A percentile compares a stretch with the other conserved stretches of the same genome.
Conservation (phyloP, 768 basidiomycete genomes). For the Chalciporus sphaerocephalus region DNA sequence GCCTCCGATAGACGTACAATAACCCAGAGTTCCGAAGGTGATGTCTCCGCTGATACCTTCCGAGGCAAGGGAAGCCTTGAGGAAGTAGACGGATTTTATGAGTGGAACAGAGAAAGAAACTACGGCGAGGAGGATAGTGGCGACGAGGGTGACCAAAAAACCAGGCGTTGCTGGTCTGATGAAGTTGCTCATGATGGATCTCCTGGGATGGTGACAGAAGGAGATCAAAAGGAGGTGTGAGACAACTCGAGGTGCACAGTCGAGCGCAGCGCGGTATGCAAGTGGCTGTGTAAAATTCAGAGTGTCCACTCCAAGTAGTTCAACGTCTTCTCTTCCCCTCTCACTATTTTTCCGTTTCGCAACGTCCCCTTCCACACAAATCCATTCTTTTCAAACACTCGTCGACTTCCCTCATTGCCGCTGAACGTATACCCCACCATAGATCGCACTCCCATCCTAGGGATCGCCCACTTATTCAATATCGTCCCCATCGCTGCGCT, state of each 20-base stretch:
- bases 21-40: slow-evolving; percentile 87
- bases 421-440: slow-evolving; percentile 43
- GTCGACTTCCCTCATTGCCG: slow-evolving; percentile 56
- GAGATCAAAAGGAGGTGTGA: neutral
- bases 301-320: slow-evolving; percentile 35
- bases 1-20: slow-evolving; percentile 60
- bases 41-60: slow-evolving; percentile 53
- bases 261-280: neutral
- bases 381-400: slow-evolving; percentile 66
- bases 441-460: slow-evolving; percentile 53
- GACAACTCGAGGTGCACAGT: neutral
- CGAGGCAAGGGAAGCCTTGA: slow-evolving; percentile 61
- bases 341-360: slow-evolving; percentile 35
- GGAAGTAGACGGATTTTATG: slow-evolving; percentile 86
- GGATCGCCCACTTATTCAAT: slow-evolving; percentile 56
- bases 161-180: slow-evolving; percentile 89
- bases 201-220: neutral
- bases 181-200: slow-evolving; percentile 46
- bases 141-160: slow-evolving; percentile 75
- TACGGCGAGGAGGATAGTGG: slow-evolving; percentile 73
- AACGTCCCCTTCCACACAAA: slow-evolving; percentile 42
- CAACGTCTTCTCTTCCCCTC: slow-evolving; percentile 36
- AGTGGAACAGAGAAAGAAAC: slow-evolving; percentile 90
- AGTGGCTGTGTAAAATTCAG: slow-evolving; percentile 14
- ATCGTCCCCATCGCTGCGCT: slow-evolving; percentile 54